These are phyloP conservation scores for Pseudognaphalium luteoalbum DNA, from an alignment of 129 eudicot genomes.

Conservation along the genomic window DNA sequence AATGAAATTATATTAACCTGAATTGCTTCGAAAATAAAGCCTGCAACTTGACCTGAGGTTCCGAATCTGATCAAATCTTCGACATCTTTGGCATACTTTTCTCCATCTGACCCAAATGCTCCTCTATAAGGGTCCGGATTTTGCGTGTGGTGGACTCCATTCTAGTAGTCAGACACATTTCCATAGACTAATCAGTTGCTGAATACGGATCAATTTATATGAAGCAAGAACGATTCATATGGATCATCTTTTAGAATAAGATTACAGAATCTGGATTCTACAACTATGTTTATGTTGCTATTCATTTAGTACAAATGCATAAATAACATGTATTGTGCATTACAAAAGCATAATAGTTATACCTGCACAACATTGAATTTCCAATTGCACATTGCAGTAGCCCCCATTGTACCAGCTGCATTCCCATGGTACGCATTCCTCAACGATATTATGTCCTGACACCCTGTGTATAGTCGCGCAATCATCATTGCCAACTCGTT, in stretches of 20 bases:
- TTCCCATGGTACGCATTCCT: slow-evolving; percentile 87
- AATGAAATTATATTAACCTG: slow-evolving; percentile 11
- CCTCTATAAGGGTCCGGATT: slow-evolving; percentile 87
- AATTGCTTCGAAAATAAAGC: slow-evolving; percentile 73
- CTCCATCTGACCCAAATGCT: slow-evolving; percentile 69
- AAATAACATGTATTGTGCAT: neutral
- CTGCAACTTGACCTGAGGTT: slow-evolving; percentile 71
- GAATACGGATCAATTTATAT: neutral
- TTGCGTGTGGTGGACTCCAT: slow-evolving; percentile 70
- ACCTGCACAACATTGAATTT: slow-evolving; percentile 82
- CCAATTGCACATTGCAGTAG: slow-evolving; percentile 71
- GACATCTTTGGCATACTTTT: slow-evolving; percentile 68
- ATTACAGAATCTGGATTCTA: too few species aligned
- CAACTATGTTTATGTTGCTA: too few species aligned
- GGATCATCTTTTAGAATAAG: too few species aligned
- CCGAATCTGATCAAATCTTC: slow-evolving; percentile 64
- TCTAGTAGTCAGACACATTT: slow-evolving; percentile 31
- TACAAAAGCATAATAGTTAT: neutral
- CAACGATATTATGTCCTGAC: slow-evolving; percentile 61
- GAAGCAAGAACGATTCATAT: too few species aligned
- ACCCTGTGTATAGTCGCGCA: slow-evolving; percentile 63
- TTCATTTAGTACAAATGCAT: neutral
- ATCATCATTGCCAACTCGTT: slow-evolving; percentile 78
- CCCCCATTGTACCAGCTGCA: slow-evolving; percentile 71
- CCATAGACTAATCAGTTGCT: neutral